A percentile compares a stretch with the other conserved stretches of the same genome.
Evolutionary conservation across 2,329 filamentous ascomycete species (phyloP).

Genomic region (Gnomoniopsis sp.): DNA sequence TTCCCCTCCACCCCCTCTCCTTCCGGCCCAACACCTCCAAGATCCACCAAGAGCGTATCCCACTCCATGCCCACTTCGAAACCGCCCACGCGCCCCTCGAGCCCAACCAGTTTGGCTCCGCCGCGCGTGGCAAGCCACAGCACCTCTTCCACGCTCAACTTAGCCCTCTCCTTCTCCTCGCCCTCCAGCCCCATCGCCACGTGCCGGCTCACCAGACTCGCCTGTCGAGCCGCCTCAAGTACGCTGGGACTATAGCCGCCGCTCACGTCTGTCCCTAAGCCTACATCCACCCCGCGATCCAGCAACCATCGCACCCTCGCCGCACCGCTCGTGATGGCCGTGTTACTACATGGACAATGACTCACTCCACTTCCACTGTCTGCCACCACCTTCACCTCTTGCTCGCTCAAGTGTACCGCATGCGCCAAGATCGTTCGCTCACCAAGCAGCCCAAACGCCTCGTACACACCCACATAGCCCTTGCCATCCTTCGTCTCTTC

Average conservation of each 20-base stretch:
- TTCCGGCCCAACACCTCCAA: slow-evolving; percentile 49
- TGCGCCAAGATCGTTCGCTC: slow-evolving; percentile 79
- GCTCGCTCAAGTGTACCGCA: slow-evolving; percentile 68
- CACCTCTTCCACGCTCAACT: slow-evolving; percentile 80
- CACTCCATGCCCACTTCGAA: slow-evolving; percentile 87
- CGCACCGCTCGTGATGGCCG: slow-evolving; percentile 73
- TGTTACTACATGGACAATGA: slow-evolving; percentile 88
- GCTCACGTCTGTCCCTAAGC: slow-evolving; percentile 85
- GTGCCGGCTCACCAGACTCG: slow-evolving; percentile 73
- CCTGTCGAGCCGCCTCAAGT: slow-evolving; percentile 78
- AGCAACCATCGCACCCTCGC: slow-evolving; percentile 73
- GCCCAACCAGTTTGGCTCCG: slow-evolving; percentile 75
- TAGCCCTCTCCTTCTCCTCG: slow-evolving; percentile 43
- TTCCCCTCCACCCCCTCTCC: slow-evolving; percentile 49
- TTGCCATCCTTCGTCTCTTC: slow-evolving; percentile 26
- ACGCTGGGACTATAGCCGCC: slow-evolving; percentile 83
- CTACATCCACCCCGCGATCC: slow-evolving; percentile 71
- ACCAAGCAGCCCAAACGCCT: slow-evolving; percentile 65
- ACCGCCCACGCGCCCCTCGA: slow-evolving; percentile 68
- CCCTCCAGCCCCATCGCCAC: slow-evolving; percentile 51
- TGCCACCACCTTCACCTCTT: slow-evolving; percentile 65
- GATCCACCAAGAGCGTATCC: slow-evolving; percentile 80
- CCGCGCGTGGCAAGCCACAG: slow-evolving; percentile 85
- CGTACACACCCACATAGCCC: slow-evolving; percentile 76
- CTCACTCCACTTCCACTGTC: slow-evolving; percentile 62